These are phyloP conservation scores for Ophiognomonia clavigignenti-juglandacearum DNA, from an alignment of 2,329 filamentous ascomycete genomes.

Conservation along the genomic window DNA sequence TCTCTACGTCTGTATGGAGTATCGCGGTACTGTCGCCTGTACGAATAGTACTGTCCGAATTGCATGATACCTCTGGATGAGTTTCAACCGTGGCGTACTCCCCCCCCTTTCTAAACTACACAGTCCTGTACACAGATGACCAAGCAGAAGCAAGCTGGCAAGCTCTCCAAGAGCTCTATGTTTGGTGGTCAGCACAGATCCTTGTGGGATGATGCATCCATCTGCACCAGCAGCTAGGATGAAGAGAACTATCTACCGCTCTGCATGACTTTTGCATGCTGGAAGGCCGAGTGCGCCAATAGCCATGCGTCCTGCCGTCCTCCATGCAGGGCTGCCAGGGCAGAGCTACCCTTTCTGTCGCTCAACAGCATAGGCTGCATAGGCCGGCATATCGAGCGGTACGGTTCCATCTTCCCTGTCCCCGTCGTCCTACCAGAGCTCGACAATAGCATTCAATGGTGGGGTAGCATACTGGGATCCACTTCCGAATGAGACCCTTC, in stretches of 20 bases:
- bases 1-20: too few relatives aligned
- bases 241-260: conserved; percentile 20
- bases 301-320: conserved; percentile 23
- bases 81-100: too few relatives aligned
- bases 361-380: conserved; percentile 24
- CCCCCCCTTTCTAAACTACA: too few relatives aligned
- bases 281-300: conserved; percentile 23
- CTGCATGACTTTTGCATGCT: conserved; percentile 18
- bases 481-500: conserved; percentile 25
- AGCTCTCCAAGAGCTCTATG: conserved; percentile 5
- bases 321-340: conserved; percentile 20
- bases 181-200: conserved; percentile 15
- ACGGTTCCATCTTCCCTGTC: conserved; percentile 15
- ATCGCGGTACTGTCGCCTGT: too few relatives aligned
- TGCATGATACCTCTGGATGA: too few relatives aligned
- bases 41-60: too few relatives aligned
- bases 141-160: background rate
- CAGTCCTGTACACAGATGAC: conserved; percentile 3
- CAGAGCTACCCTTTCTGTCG: conserved; percentile 28
- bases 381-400: conserved; percentile 9
- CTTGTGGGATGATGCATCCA: conserved; percentile 4
- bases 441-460: conserved; percentile 18
- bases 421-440: conserved; percentile 15
- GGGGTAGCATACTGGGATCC: conserved; percentile 25
- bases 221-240: conserved; percentile 17